Base-by-base conservation (phyloP, 306 rosid species). In the Cicer bijugum region DNA sequence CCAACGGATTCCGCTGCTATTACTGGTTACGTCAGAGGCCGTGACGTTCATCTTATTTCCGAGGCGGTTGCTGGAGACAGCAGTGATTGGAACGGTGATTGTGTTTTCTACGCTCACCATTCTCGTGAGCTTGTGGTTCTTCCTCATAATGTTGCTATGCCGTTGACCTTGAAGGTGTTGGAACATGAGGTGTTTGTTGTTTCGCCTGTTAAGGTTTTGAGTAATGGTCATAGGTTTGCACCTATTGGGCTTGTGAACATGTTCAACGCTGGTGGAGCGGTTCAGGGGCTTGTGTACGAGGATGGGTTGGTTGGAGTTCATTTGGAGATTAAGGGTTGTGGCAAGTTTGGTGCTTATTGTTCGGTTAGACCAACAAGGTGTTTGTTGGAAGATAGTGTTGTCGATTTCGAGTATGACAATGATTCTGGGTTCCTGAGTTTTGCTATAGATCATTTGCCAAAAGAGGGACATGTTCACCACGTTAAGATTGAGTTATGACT, bases 181-280 rank as follows among this genome's bases (percentile, higher is more conserved):
- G 97, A 91, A 39, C 90, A 89, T 4, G 92, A 88, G n/a, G 74
- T 91, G 6, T 88, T 84, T 60, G 89, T 91, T 0, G 85, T 94
- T 38, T 69, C 86, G n/a, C 99, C 99, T 11, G 72, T 94, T 6
- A 89, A 83, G 84, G 83, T 59, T 58, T 68, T 91, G 72, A 82
- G 76, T 43, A 19, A 59, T 10, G 90, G 95, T 1, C 50, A 80
- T 47, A 73, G 77, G 11, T 89, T 94, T 20, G 92, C 96, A 11
- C 93, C 97, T 0, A 2, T 94, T 43, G 97, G 99, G 12, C 93
- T 91, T 1, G 45, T 94, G 10, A 43, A 85, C 67, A 94, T 94
- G 99, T 94, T 78, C 83, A 94, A 94, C 57, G 89, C 91, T 0
- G 93, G 97, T 6, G 99, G 97, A 19, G 91, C 97, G 8, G 72